Conservation (phyloP, 179 eudicot genomes). For the Beta macrorhiza region DNA sequence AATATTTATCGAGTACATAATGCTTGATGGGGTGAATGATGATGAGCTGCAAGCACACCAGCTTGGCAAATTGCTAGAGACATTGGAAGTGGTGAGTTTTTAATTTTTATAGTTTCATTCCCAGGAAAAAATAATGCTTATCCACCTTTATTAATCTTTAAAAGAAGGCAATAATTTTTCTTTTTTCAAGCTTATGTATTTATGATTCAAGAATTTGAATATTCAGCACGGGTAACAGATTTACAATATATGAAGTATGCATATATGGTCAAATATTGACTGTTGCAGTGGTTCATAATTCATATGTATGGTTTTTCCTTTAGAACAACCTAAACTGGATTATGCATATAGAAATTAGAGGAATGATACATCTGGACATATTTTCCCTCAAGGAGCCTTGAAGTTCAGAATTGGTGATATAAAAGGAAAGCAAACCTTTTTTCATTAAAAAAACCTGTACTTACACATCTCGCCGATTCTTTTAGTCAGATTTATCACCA, state of each 20-base stretch:
- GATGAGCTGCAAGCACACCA: conserved; percentile 91
- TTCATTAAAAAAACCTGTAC: too few relatives aligned
- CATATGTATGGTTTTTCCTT: not conserved
- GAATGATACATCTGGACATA: not conserved
- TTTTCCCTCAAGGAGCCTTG: not conserved
- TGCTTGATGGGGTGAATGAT: conserved; percentile 96
- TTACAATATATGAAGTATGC: not conserved
- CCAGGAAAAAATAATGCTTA: too few relatives aligned
- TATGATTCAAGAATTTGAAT: not conserved
- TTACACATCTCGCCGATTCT: too few relatives aligned
- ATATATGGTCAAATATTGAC: too few relatives aligned
- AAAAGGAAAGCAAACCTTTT: too few relatives aligned
- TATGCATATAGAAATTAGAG: not conserved
- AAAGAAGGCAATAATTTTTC: too few relatives aligned
- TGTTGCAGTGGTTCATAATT: too few relatives aligned
- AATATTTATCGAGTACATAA: conserved; percentile 91
- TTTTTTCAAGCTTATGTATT: not conserved
- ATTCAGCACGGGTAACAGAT: not conserved
- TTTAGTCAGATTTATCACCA: too few relatives aligned
- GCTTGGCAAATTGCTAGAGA: conserved; percentile 81
- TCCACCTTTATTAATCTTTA: too few relatives aligned
- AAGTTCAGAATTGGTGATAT: not conserved
- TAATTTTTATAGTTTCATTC: not conserved
- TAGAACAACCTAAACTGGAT: too few relatives aligned
- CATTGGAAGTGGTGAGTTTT: conserved; percentile 83